Conservation (phyloP, 75 land plant species). For the Adiantum capillusveneris region DNA sequence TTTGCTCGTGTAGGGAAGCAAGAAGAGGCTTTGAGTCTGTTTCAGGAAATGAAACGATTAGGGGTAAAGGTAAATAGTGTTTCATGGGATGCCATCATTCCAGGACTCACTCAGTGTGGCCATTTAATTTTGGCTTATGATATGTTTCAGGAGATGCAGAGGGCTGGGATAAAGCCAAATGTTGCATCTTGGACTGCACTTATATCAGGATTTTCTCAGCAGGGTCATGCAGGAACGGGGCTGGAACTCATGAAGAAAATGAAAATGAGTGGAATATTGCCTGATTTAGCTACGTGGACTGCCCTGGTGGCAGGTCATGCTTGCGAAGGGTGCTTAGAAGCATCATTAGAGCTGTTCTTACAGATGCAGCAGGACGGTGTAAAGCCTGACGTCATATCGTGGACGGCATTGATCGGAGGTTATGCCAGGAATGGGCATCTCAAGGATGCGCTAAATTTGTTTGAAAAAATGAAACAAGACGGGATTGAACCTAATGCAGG, state of each 20-base stretch:
- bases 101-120: neutral
- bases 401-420: conserved; percentile 50
- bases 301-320: too few relatives aligned
- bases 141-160: neutral
- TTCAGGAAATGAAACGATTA: neutral
- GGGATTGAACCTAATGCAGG: conserved; percentile 59
- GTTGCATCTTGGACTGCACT: too few relatives aligned
- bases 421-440: conserved; percentile 43
- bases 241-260: conserved; percentile 42
- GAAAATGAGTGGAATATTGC: too few relatives aligned
- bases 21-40: neutral
- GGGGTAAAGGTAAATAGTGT: neutral
- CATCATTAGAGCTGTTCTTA: too few relatives aligned
- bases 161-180: neutral
- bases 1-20: neutral
- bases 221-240: too few relatives aligned
- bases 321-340: too few relatives aligned
- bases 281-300: too few relatives aligned
- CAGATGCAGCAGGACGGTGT: too few relatives aligned
- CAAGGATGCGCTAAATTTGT: conserved; percentile 50
- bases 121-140: neutral
- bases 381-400: conserved; percentile 29
- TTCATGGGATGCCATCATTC: neutral
- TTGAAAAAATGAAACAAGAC: conserved; percentile 45
- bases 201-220: too few relatives aligned